Evolutionary conservation across 1,284 basidiomycete genomes (phyloP), one percentile per base, ranked within the genome.

Genomic region (Papiliotrema terrestris): DNA sequence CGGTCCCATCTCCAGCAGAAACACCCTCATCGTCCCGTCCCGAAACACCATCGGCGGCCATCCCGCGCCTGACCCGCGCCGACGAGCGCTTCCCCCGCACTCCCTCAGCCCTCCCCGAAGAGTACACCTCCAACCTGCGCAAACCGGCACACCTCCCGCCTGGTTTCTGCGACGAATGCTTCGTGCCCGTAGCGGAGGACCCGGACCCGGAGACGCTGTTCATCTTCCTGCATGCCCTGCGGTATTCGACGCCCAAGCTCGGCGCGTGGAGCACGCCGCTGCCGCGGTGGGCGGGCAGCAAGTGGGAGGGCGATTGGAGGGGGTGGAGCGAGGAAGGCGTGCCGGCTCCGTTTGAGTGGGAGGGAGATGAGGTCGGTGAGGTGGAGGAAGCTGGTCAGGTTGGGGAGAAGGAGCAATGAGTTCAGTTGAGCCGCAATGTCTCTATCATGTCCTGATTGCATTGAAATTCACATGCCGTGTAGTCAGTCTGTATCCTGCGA

Each of bases 211-310:
- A 93, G 72, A 85, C 84, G 57, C 78, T 96, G 55, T 96, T 91
- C 75, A 97, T 97, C 62, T 97, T 93, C 78, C 78, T 97, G 65
- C 93, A 97, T 71, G 93, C 93, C 13, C 76, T 89, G 65, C 81
- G 84, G 64, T 96, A 92, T 75, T 88, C 86, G 52, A 76, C 75
- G n/a, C 66, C 73, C 44, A 60, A 59, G 29, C 59, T 75, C 15
- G 76, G 77, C 0, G 64, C 64, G 22, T 78, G 73, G 68, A 65
- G 72, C 54, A 78, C 75, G 43, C 75, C 76, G 1, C 51, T 78
- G 59, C 78, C 78, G 1, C 45, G 68, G 17, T 79, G 78, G 78
- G 76, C 76, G 8, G 66, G 65, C 17, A 68, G 62, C 54, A 52
- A 72, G 19, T 78, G 78, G 77, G 69, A 76, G 58, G 77, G 77